Evolutionary conservation across 768 basidiomycete genomes (phyloP).

Genomic region (Tricholoma flavovirens): DNA sequence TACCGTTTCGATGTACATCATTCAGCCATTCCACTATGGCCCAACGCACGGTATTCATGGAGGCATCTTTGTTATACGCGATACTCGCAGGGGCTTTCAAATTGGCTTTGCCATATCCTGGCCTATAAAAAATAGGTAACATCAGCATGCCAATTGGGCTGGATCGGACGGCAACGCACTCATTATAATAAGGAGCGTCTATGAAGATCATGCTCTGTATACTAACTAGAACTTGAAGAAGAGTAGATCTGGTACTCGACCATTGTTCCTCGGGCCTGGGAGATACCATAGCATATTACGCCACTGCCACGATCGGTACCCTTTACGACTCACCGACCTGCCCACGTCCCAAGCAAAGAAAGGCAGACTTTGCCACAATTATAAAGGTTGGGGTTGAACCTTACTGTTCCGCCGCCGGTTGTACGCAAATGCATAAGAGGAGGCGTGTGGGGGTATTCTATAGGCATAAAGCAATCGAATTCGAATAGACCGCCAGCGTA

Average conservation of each 20-base stretch:
- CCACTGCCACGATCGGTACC: not conserved
- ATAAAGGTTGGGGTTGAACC: constrained; percentile 57
- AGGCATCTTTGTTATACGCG: constrained; percentile 40
- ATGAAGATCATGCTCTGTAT: constrained; percentile 57
- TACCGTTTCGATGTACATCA: constrained; percentile 33
- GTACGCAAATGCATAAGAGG: constrained; percentile 48
- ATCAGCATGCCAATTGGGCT: constrained; percentile 1
- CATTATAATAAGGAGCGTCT: constrained; percentile 51
- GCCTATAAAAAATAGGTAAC: constrained; percentile 25
- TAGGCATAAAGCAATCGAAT: constrained; percentile 52
- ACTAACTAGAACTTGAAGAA: constrained; percentile 51
- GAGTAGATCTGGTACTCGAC: constrained; percentile 40
- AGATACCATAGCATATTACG: not conserved
- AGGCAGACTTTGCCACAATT: constrained; percentile 46
- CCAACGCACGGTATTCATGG: constrained; percentile 41
- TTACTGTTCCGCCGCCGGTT: constrained; percentile 43
- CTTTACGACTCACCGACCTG: constrained; percentile 32
- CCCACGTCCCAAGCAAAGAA: constrained; percentile 52
- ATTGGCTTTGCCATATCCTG: constrained; percentile 41
- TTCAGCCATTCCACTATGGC: constrained; percentile 51
- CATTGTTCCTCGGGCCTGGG: constrained; percentile 36
- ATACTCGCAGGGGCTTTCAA: constrained; percentile 29
- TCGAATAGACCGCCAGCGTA: constrained; percentile 51
- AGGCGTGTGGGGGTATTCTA: constrained; percentile 42
- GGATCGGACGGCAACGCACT: constrained; percentile 29